Base-by-base conservation (phyloP, 1,139 yeast genomes). In the Groenewaldozyma auringiensis region DNA sequence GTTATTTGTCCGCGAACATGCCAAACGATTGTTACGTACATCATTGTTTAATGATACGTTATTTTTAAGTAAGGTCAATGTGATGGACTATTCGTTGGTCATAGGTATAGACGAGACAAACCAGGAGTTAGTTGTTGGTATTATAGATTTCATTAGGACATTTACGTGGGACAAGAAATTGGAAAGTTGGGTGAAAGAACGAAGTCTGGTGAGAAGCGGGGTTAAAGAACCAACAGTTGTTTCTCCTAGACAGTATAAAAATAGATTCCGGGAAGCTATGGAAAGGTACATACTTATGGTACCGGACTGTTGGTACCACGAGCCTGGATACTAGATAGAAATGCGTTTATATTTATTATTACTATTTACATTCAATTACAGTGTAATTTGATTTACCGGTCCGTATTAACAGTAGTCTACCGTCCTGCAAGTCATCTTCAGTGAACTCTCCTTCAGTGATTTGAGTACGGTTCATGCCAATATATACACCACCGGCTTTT, bases 131-230 rank as follows among this genome's bases (percentile, higher is more conserved):
- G 86, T 89, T 37, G 95, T 89, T 32, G 99, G 99, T 3, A 92
- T 94, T 40, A 92, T 92, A 53, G 97, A 94, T 64, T 94, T 95
- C 72, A 80, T 94, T 45, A 69, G 98, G 47, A 88, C 98, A 0
- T 94, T 89, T 58, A 94, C 99, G 0, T 94, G 99, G 99, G 99
- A 94, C 61, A 94, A 94, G 64, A 92, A 89, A 65, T 78, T 94
- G 21, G 99, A 94, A 62, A 88, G 95, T 62, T 94, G 98, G 98
- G 98, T 94, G 37, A 94, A 94, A 62, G 98, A 95, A 50, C 76
- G 82, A 54, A 94, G 95, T 13, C 69, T 94, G 39, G 95, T 88
- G 42, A 78, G 83, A 1, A 86, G 85, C 44, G 86, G 87, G 45
- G 88, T 89, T 1, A 88, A 85, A 58, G 96, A 87, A 54, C 99